Conservation (phyloP, 768 basidiomycete genomes). For the Tylopilus rubrobrunneus region DNA sequence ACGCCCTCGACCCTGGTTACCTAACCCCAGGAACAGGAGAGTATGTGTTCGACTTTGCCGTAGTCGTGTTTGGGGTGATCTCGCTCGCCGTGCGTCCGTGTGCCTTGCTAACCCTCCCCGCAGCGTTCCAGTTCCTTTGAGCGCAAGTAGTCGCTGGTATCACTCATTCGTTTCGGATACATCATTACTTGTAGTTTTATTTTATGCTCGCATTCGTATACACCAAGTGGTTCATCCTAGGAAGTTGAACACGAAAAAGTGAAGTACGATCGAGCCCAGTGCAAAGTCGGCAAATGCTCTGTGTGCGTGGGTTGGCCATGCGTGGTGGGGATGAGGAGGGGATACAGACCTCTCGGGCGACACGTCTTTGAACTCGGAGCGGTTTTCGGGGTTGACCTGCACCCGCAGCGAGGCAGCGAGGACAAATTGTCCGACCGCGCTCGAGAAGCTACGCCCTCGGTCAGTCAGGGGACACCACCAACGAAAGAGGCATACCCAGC, state of each 20-base stretch:
- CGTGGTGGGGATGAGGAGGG: not conserved
- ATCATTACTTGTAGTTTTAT: conserved; percentile 14
- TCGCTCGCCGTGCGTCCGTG: not conserved
- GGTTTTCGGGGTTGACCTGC: conserved; percentile 88
- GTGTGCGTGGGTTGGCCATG: conserved; percentile 1
- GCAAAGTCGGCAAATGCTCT: conserved; percentile 98
- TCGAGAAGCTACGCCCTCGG: conserved; percentile 67
- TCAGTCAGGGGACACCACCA: conserved; percentile 1
- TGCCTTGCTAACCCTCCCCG: conserved; percentile 1
- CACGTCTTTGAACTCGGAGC: conserved; percentile 79
- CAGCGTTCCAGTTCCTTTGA: conserved; percentile 78
- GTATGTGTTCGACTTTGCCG: conserved; percentile 82
- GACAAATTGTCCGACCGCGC: conserved; percentile 96
- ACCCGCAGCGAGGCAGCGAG: conserved; percentile 87
- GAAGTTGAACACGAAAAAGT: conserved; percentile 99
- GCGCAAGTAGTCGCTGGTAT: conserved; percentile 30
- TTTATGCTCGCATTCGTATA: not conserved
- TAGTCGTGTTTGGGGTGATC: conserved; percentile 74
- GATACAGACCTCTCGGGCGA: conserved; percentile 89
- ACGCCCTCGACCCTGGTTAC: not conserved
- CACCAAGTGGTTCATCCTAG: conserved; percentile 56
- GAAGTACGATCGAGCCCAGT: conserved; percentile 89
- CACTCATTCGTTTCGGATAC: not conserved
- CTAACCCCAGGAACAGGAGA: conserved; percentile 49
- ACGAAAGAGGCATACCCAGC: conserved; percentile 65